phyloP scores from a whole-genome alignment of 768 basidiomycete species.

The Fistulinella prunicolor region DNA sequence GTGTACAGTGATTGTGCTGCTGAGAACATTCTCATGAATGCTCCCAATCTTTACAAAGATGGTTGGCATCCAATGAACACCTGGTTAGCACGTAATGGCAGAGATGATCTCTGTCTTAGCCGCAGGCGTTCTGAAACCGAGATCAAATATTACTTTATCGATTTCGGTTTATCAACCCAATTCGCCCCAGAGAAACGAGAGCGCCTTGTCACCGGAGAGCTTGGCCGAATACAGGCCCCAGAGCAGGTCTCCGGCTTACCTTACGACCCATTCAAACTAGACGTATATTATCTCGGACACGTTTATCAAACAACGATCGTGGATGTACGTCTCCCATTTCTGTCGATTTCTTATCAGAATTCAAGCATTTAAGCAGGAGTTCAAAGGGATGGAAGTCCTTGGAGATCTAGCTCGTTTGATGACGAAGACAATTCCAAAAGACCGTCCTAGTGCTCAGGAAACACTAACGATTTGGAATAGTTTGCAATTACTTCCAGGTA shows the following conservation, averaged over 20 bases:
- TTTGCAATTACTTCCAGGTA: neutral
- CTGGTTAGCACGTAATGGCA: slow-evolving; percentile 12
- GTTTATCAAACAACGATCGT: slow-evolving; percentile 21
- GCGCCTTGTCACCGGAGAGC: neutral
- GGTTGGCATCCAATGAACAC: slow-evolving; percentile 25
- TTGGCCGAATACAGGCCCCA: slow-evolving; percentile 18
- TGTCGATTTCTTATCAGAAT: no score
- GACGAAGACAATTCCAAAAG: slow-evolving; percentile 8
- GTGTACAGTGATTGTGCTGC: slow-evolving; percentile 23
- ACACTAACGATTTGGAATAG: slow-evolving; percentile 7
- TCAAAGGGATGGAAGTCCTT: slow-evolving; percentile 4
- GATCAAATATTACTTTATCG: slow-evolving; percentile 34
- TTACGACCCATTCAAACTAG: slow-evolving; percentile 31
- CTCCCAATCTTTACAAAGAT: slow-evolving; percentile 21
- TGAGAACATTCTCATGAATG: slow-evolving; percentile 35
- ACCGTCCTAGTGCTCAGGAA: slow-evolving; percentile 2
- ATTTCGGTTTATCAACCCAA: slow-evolving; percentile 33
- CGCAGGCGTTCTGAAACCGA: slow-evolving; percentile 27
- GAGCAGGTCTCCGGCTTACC: slow-evolving; percentile 21
- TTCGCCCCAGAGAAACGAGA: slow-evolving; percentile 15
- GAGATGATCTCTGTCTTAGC: slow-evolving; percentile 6
- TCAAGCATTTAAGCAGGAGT: slow-evolving; percentile 6
- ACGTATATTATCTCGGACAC: slow-evolving; percentile 29
- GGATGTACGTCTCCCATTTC: neutral
- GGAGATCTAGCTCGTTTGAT: neutral